These are phyloP conservation scores for Zea luxurians DNA, from an alignment of 176 grass and related monocot species.

Conservation along the genomic window DNA sequence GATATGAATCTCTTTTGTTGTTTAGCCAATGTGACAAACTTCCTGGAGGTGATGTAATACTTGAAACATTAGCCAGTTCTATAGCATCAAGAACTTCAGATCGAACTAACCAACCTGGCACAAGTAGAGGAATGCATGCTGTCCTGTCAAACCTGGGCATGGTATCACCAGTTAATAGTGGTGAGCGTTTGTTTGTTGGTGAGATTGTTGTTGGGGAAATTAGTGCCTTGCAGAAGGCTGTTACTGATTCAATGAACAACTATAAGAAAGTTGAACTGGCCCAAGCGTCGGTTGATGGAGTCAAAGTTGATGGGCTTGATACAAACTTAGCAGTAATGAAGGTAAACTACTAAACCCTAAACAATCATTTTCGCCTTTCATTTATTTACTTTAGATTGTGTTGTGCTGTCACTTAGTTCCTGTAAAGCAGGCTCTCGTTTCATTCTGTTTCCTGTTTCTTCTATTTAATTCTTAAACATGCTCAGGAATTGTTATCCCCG, in stretches of 20 bases:
- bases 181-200: constrained; percentile 75
- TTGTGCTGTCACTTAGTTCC: neutral
- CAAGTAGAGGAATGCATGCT: constrained; percentile 59
- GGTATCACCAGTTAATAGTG: constrained; percentile 51
- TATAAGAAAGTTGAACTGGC: constrained; percentile 90
- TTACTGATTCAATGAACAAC: constrained; percentile 72
- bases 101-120: constrained; percentile 47
- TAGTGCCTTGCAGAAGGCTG: constrained; percentile 78
- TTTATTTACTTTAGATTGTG: constrained; percentile 13
- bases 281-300: constrained; percentile 82
- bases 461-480: constrained; percentile 20
- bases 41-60: constrained; percentile 90
- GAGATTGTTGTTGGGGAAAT: constrained; percentile 86
- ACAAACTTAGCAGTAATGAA: constrained; percentile 98
- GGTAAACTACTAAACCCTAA: constrained; percentile 49
- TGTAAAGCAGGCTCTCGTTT: constrained; percentile 24
- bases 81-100: constrained; percentile 56
- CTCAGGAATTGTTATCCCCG: constrained; percentile 78
- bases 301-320: constrained; percentile 97
- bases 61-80: constrained; percentile 71
- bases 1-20: constrained; percentile 70
- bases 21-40: constrained; percentile 96
- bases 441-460: constrained; percentile 27
- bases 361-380: neutral
- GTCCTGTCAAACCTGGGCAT: constrained; percentile 85